Percentiles rank a stretch among this genome's conserved stretches.
Evolutionary conservation across 306 rosid genomes (phyloP).

Genomic region (Pyrus betulifolia): DNA sequence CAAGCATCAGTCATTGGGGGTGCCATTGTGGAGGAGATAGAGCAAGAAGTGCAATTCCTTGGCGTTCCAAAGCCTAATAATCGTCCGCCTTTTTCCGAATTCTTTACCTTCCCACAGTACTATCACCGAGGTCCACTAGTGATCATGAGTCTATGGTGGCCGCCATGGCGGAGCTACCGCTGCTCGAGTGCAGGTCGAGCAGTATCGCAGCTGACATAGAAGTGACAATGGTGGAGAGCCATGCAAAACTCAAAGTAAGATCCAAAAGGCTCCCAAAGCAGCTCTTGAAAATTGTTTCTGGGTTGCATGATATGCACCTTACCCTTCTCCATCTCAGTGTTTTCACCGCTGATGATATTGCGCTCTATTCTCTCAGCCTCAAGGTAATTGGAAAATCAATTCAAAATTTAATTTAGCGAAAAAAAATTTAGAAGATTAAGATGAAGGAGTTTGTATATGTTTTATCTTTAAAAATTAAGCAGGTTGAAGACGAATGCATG

Average conservation of each 20-base stretch:
- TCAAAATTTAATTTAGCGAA: neutral
- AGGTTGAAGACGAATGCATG: slow-evolving; percentile 88
- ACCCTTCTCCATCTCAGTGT: slow-evolving; percentile 80
- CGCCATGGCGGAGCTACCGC: slow-evolving; percentile 5
- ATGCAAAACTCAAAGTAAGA: slow-evolving; percentile 79
- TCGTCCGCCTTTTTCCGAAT: slow-evolving; percentile 64
- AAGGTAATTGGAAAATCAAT: slow-evolving; percentile 35
- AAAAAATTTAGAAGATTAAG: neutral
- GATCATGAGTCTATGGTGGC: slow-evolving; percentile 19
- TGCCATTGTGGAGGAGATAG: slow-evolving; percentile 89
- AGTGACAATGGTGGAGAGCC: slow-evolving; percentile 90
- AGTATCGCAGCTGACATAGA: slow-evolving; percentile 57
- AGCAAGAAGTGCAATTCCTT: slow-evolving; percentile 65
- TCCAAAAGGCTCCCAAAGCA: slow-evolving; percentile 64
- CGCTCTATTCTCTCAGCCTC: slow-evolving; percentile 67
- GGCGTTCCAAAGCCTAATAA: slow-evolving; percentile 29
- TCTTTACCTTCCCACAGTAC: slow-evolving; percentile 84
- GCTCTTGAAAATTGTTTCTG: slow-evolving; percentile 61
- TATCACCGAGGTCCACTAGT: slow-evolving; percentile 13
- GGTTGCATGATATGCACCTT: slow-evolving; percentile 59
- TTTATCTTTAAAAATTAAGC: neutral
- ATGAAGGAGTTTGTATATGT: neutral
- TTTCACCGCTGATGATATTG: slow-evolving; percentile 47
- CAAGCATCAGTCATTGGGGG: slow-evolving; percentile 94
- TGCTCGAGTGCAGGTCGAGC: neutral